A percentile compares a stretch with the other conserved stretches of the same genome.
These are phyloP conservation scores for Yarrowia phangngaensis DNA, from an alignment of 805 yeast genomes.

Conservation along the genomic window DNA sequence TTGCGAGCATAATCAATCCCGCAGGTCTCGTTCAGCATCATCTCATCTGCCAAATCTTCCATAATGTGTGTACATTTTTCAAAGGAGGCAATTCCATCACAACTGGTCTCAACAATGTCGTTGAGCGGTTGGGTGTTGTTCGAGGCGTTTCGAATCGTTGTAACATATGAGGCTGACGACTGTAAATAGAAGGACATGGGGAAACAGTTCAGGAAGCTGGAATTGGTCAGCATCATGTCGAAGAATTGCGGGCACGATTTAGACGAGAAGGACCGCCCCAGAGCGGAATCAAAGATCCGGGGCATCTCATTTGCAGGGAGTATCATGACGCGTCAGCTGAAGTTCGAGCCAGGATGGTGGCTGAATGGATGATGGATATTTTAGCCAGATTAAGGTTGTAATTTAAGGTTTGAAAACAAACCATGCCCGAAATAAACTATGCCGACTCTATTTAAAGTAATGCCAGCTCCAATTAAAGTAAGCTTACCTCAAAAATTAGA, in stretches of 20 bases:
- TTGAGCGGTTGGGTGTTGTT: slow-evolving; percentile 30
- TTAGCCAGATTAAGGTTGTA: no score
- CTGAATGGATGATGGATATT: no score
- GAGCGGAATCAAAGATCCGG: slow-evolving; percentile 37
- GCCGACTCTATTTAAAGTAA: no score
- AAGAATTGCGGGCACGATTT: slow-evolving; percentile 35
- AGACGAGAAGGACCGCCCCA: slow-evolving; percentile 35
- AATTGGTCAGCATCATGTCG: slow-evolving; percentile 32
- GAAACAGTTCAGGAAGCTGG: slow-evolving; percentile 33
- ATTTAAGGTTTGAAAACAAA: no score
- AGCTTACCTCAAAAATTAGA: no score
- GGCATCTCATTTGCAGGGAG: slow-evolving; percentile 28
- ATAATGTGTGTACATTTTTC: slow-evolving; percentile 32
- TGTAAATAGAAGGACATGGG: slow-evolving; percentile 38
- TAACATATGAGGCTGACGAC: slow-evolving; percentile 36
- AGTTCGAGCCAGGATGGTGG: no score
- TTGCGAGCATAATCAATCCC: slow-evolving; percentile 31
- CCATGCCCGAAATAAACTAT: no score
- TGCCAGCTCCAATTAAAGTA: no score
- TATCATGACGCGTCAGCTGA: slow-evolving; percentile 16
- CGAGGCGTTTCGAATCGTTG: slow-evolving; percentile 34
- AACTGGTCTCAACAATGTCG: slow-evolving; percentile 33
- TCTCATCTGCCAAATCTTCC: slow-evolving; percentile 30
- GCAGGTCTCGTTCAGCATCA: slow-evolving; percentile 30
- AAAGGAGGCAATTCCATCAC: slow-evolving; percentile 32